Evolutionary conservation across 2,329 filamentous ascomycete species (phyloP).

Genomic region (Epichloe festucae): DNA sequence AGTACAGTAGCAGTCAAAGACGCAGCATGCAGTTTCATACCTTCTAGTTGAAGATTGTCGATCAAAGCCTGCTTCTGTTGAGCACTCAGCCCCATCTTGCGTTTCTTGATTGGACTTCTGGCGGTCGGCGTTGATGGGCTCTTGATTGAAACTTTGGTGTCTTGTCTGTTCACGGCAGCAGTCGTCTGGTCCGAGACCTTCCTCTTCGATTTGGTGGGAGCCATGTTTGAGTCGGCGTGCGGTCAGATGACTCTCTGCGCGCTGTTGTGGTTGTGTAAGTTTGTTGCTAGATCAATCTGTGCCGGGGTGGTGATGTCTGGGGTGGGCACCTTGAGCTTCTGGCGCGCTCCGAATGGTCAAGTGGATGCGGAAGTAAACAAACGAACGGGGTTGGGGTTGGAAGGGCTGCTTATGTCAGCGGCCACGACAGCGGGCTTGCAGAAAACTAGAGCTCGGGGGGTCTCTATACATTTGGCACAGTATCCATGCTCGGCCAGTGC

Average conservation of each 20-base stretch:
- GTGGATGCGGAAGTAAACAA: constrained; percentile 26
- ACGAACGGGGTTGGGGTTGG: constrained; percentile 13
- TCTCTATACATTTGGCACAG: constrained; percentile 7
- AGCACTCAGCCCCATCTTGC: constrained; percentile 45
- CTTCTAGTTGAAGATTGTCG: constrained; percentile 79
- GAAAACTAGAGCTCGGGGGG: neutral
- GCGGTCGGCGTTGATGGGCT: constrained; percentile 27
- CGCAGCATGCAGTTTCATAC: constrained; percentile 33
- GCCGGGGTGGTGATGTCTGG: neutral
- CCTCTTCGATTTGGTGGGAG: constrained; percentile 29
- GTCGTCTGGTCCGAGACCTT: constrained; percentile 15
- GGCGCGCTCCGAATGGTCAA: constrained; percentile 10
- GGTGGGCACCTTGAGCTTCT: neutral
- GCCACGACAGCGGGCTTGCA: neutral
- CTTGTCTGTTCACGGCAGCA: constrained; percentile 6
- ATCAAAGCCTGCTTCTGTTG: constrained; percentile 76
- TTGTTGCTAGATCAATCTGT: neutral
- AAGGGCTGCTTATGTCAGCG: constrained; percentile 7
- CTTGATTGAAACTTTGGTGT: constrained; percentile 12
- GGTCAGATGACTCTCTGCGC: neutral
- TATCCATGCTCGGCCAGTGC: rapidly evolving
- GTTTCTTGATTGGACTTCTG: constrained; percentile 51
- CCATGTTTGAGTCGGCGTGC: constrained; percentile 26
- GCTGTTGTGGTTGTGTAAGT: neutral
- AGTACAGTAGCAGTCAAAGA: neutral